Conservation (phyloP, 306 rosid genomes). For the Mimosa pudica region DNA sequence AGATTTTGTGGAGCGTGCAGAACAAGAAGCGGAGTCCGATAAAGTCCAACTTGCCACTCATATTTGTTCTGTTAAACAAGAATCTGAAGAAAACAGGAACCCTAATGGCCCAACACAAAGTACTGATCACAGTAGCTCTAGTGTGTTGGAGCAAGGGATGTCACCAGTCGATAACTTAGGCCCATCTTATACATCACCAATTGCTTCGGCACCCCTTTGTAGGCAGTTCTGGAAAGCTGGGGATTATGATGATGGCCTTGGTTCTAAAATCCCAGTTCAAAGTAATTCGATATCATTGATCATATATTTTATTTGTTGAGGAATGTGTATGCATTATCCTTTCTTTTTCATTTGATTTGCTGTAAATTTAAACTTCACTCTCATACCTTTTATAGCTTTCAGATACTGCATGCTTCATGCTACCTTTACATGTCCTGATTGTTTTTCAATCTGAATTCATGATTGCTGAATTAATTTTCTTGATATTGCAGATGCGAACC, state of each 20-base stretch:
- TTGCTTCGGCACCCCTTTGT: slow-evolving; percentile 65
- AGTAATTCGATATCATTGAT: slow-evolving; percentile 46
- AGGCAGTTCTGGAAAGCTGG: slow-evolving; percentile 98
- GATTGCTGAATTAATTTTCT: slow-evolving; percentile 18
- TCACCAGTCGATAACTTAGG: slow-evolving; percentile 66
- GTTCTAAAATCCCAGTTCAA: slow-evolving; percentile 60
- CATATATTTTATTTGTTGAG: slow-evolving; percentile 30
- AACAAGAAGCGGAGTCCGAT: slow-evolving; percentile 26
- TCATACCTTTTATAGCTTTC: slow-evolving; percentile 8
- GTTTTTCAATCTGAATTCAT: slow-evolving; percentile 29
- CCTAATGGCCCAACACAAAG: slow-evolving; percentile 58
- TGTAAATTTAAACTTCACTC: slow-evolving; percentile 1
- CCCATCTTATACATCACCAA: slow-evolving; percentile 55
- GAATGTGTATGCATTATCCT: neutral
- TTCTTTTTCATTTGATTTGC: neutral
- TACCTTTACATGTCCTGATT: slow-evolving; percentile 17
- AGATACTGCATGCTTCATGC: slow-evolving; percentile 24
- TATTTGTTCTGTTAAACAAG: slow-evolving; percentile 33
- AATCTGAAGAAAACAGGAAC: slow-evolving; percentile 56
- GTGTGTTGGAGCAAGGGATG: slow-evolving; percentile 67
- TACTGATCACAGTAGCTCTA: slow-evolving; percentile 61
- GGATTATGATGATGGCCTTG: slow-evolving; percentile 56
- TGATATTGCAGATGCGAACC: slow-evolving; percentile 61
- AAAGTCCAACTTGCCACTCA: slow-evolving; percentile 33
- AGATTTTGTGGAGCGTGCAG: slow-evolving; percentile 27